phyloP scores from a whole-genome alignment of 768 basidiomycete species.

The Naganishia vishniacii region DNA sequence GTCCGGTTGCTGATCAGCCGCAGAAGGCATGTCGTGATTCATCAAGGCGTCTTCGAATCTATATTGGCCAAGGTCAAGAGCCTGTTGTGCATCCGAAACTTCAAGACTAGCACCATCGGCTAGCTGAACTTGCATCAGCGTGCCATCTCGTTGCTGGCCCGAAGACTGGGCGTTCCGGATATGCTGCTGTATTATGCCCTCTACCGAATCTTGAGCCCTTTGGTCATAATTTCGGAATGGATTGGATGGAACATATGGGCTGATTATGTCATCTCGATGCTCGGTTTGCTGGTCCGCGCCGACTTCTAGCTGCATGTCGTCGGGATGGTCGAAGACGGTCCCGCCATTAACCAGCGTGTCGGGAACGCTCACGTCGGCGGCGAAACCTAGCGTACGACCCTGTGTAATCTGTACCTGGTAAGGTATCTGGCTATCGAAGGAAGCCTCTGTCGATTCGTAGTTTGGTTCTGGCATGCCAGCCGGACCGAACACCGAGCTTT shows the following conservation, averaged over 20 bases:
- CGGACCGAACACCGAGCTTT: slow-evolving; percentile 2
- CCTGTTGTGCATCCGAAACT: slow-evolving; percentile 6
- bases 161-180: slow-evolving; percentile 3
- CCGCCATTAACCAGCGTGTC: slow-evolving; percentile 11
- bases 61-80: slow-evolving; percentile 9
- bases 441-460: slow-evolving; percentile 17
- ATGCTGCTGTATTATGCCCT: slow-evolving; percentile 9
- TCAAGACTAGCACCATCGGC: not conserved
- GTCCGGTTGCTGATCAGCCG: not conserved
- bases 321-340: not conserved
- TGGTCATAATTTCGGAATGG: not conserved
- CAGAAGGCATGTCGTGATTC: slow-evolving; percentile 6
- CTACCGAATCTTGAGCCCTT: slow-evolving; percentile 9
- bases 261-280: not conserved
- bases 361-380: not conserved
- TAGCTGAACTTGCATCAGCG: slow-evolving; percentile 2
- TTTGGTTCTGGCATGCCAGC: not conserved
- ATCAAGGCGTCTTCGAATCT: slow-evolving; percentile 19
- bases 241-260: not conserved
- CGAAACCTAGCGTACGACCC: not conserved
- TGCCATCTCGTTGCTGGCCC: not conserved
- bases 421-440: slow-evolving; percentile 26
- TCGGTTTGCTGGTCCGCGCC: not conserved
- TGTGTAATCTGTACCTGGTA: slow-evolving; percentile 27
- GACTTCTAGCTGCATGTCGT: slow-evolving; percentile 4